Base-by-base conservation (phyloP, 148 eudicot genomes). In the Spergularia bocconei region DNA sequence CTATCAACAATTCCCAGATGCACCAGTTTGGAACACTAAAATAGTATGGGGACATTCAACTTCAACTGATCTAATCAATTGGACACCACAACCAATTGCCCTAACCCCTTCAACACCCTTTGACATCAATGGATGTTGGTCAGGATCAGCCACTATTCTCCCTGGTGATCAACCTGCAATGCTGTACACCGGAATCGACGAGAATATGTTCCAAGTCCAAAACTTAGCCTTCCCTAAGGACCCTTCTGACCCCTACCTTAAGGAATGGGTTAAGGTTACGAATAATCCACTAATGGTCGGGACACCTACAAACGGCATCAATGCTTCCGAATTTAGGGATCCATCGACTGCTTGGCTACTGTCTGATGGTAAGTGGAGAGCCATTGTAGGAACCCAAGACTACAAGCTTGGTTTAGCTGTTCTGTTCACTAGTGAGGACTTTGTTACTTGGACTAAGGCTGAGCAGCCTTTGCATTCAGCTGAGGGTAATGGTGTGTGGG, bases 11-110 rank as follows among this genome's bases (percentile, higher is more conserved):
- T 86, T 83, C 61, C 90, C 92, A 2, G 16, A 80, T 23, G 84
- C 72, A 19, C 67, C 82, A 13, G 58, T 41, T 8, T 89, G 87
- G 88, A 82, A 84, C 47, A 73, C 63, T 1, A 36, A 72, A 59
- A 83, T 87, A 51, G 70, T 74, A 36, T 89, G 92, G 93, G 90
- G 84, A n/a, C 92, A 89, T 69, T 85, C 90, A 0, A 68, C 86
- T 33, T 89, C 93, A 47, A 73, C 82, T 17, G 87, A 89, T 72
- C 79, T 89, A 0, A 69, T 89, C 75, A 82, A 89, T 38, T 89
- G 90, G 90, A 76, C 79, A 13, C 85, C 80, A 62, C 90, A 82
- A 36, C 83, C 81, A 13, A 59, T 29, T 15, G 87, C 87, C 15
- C 78, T 89, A 2, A 5, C 47, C 15, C 89, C 90, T 5, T 71